phyloP scores from a whole-genome alignment of 2,329 filamentous ascomycete genomes.

The Colletotrichum aenigma region DNA sequence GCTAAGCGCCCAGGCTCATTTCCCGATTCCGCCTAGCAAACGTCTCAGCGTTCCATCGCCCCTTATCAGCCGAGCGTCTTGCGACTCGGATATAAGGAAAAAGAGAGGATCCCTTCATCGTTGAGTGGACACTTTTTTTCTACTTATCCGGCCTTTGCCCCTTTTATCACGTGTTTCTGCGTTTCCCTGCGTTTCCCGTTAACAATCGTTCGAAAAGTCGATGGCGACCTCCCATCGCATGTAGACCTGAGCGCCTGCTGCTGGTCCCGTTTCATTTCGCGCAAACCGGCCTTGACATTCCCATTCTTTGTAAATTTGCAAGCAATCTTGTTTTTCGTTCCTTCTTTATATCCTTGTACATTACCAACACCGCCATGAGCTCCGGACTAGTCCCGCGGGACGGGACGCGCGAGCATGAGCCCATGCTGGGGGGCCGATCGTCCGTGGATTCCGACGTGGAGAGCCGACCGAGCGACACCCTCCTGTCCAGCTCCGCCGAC shows the following conservation, averaged over 20 bases:
- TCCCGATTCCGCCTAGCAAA: background rate
- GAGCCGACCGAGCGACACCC: constrained; percentile 1
- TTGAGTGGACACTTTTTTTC: background rate
- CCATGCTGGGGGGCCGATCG: constrained; percentile 10
- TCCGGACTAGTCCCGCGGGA: constrained; percentile 16
- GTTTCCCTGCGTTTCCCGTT: background rate
- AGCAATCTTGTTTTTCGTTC: background rate
- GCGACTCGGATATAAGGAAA: constrained; percentile 2
- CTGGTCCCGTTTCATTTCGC: background rate
- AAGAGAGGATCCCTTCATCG: background rate
- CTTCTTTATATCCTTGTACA: background rate
- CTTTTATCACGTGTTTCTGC: constrained; percentile 9
- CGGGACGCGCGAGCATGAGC: constrained; percentile 13
- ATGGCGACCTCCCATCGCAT: background rate
- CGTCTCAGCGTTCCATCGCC: background rate
- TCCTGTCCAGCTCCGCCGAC: background rate
- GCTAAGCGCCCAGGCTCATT: background rate
- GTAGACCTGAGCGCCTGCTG: background rate
- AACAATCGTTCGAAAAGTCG: background rate
- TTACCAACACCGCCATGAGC: background rate
- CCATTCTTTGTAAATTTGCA: background rate
- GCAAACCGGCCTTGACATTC: background rate
- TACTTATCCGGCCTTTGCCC: background rate
- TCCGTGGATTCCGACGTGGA: constrained; percentile 11
- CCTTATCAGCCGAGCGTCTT: background rate